Evolutionary conservation across 768 basidiomycete genomes (phyloP).

Genomic region (Naganishia vaughanmartiniae): DNA sequence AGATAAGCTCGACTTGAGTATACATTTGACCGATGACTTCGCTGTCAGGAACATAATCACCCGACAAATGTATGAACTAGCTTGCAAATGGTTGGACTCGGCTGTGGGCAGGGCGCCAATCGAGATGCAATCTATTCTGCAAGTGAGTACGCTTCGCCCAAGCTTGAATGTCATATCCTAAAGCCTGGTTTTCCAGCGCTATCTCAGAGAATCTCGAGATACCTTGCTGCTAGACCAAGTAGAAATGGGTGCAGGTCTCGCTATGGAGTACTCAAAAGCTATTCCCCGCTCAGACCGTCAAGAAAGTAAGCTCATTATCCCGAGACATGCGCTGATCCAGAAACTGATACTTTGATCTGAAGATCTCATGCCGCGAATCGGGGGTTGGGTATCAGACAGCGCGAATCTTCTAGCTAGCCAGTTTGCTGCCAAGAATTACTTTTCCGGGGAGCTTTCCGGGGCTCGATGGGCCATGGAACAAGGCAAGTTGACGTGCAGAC

Average conservation of each 20-base stretch:
- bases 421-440: slow-evolving; percentile 86
- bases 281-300: slow-evolving; percentile 70
- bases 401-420: slow-evolving; percentile 79
- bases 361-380: slow-evolving; percentile 53
- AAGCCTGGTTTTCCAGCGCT: slow-evolving; percentile 62
- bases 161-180: neutral
- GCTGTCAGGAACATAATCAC: slow-evolving; percentile 79
- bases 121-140: slow-evolving; percentile 86
- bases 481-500: slow-evolving; percentile 30
- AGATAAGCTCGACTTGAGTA: slow-evolving; percentile 66
- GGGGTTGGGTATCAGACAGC: slow-evolving; percentile 69
- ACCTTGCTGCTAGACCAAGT: slow-evolving; percentile 68
- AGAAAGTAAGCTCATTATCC: slow-evolving; percentile 57
- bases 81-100: slow-evolving; percentile 78
- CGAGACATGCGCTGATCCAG: neutral
- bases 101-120: slow-evolving; percentile 84
- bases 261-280: slow-evolving; percentile 77
- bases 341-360: neutral
- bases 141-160: slow-evolving; percentile 58
- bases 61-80: slow-evolving; percentile 67
- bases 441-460: slow-evolving; percentile 79
- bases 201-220: slow-evolving; percentile 73
- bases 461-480: slow-evolving; percentile 52
- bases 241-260: slow-evolving; percentile 87
- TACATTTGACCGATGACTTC: slow-evolving; percentile 84